Evolutionary conservation across 192 early-diverging fungal genomes (phyloP), one percentile per base, ranked within the genome.

Genomic region (Coemansia guatemalensis): DNA sequence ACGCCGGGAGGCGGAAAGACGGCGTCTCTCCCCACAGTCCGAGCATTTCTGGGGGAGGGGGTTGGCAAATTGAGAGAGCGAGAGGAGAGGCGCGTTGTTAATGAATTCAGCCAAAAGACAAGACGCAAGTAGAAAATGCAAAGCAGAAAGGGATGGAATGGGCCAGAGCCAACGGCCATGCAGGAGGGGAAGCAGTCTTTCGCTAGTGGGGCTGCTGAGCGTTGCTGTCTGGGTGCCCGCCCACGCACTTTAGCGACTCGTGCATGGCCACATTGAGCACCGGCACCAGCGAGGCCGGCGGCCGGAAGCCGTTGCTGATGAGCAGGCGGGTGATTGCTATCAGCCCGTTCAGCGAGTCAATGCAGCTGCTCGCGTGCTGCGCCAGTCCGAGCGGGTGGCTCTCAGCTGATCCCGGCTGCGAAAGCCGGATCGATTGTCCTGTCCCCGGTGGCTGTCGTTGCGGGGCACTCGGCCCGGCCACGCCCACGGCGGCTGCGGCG

Each of bases 1-100:
- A 51, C 8, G 52, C 62, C 5, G 62, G 75, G 20, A 61, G 8
- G 27, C 30, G 60, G 17, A 55, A 49, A 12, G 57, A 21, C 35
- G 56, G 50, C n/a, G 17, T 32, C 29, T 56, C 33, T 53, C 66
- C 67, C 18, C 18, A 48, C 22, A 61, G n/a, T 30, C 58, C 20
- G n/a, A 21, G 41, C 51, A 60, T 71, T 65, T 33, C 8, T 47
- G 8, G 44, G 44, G 18, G 5, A 8, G 2, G 23, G 3, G 23
- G 3, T 32, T 32, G 30, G 8, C 30, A 49, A 49, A 49, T 18
- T 18, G 8, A 4, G 48, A 49, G 48, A 4, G 18, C 41, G 4
- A 22, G 2, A 49, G 4, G 18, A 22, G 48, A 18, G 18, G 18
- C 18, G 8, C 30, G 30, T 33, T 56, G 5, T 29, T 56, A 33